phyloP scores from a whole-genome alignment of 768 basidiomycete species.

The Lyophyllum shimeji region DNA sequence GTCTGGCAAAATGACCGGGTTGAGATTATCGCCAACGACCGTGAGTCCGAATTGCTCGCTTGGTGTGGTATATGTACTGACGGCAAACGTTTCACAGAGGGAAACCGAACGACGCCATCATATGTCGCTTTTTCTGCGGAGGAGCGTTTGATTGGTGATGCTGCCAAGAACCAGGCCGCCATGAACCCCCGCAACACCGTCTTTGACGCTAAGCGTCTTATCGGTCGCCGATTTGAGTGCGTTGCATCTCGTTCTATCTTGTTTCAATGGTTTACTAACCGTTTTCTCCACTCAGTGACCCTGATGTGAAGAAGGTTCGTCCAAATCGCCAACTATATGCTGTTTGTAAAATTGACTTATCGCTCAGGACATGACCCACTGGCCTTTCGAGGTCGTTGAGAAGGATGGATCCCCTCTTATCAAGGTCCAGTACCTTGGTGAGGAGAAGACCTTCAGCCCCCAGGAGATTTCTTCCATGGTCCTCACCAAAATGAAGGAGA shows the following conservation, averaged over 20 bases:
- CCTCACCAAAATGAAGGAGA: slow-evolving; percentile 99
- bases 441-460: slow-evolving; percentile 95
- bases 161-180: slow-evolving; percentile 97
- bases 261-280: slow-evolving; percentile 10
- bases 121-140: slow-evolving; percentile 98
- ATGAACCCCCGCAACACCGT: slow-evolving; percentile 99
- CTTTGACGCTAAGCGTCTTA: slow-evolving; percentile 99
- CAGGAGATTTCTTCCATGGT: slow-evolving; percentile 99
- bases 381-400: slow-evolving; percentile 97
- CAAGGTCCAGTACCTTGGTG: slow-evolving; percentile 92
- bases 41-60: slow-evolving; percentile 43
- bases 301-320: slow-evolving; percentile 86
- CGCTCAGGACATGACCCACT: slow-evolving; percentile 83
- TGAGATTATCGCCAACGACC: slow-evolving; percentile 98
- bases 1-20: slow-evolving; percentile 99
- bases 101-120: slow-evolving; percentile 98
- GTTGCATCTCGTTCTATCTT: slow-evolving; percentile 25
- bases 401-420: slow-evolving; percentile 97
- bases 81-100: slow-evolving; percentile 56
- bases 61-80: not conserved
- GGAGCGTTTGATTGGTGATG: slow-evolving; percentile 98
- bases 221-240: slow-evolving; percentile 94
- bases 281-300: slow-evolving; percentile 54
- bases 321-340: slow-evolving; percentile 14
- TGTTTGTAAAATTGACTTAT: slow-evolving; percentile 11